phyloP scores from a whole-genome alignment of 345 rosid genomes.

The Aquilaria sinensis region DNA sequence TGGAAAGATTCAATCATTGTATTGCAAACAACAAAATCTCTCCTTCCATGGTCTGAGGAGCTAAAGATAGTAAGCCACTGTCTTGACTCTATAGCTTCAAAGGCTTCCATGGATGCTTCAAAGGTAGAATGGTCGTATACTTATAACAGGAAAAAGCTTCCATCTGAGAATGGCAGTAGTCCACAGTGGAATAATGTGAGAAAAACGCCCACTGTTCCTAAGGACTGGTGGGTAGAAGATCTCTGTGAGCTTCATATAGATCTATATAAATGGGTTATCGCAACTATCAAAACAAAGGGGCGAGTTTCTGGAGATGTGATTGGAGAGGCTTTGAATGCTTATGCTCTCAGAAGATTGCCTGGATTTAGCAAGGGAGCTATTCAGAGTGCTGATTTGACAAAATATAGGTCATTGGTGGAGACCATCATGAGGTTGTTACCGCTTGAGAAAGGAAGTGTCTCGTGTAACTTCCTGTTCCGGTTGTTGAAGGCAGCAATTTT shows the following conservation, averaged over 20 bases:
- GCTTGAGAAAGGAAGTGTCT: slow-evolving; percentile 37
- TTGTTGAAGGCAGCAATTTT: slow-evolving; percentile 38
- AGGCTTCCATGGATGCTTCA: slow-evolving; percentile 51
- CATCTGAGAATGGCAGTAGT: slow-evolving; percentile 36
- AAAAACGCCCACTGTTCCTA: slow-evolving; percentile 52
- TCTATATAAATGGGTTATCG: slow-evolving; percentile 46
- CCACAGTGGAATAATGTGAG: slow-evolving; percentile 43
- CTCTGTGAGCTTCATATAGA: slow-evolving; percentile 66
- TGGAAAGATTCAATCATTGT: slow-evolving; percentile 78
- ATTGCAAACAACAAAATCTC: slow-evolving; percentile 46
- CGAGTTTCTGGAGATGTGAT: slow-evolving; percentile 41
- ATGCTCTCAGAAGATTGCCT: slow-evolving; percentile 45
- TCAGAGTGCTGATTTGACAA: slow-evolving; percentile 34
- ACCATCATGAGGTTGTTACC: slow-evolving; percentile 52
- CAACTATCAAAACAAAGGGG: slow-evolving; percentile 42
- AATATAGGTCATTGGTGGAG: slow-evolving; percentile 43
- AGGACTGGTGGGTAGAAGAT: slow-evolving; percentile 89
- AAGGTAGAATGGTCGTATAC: slow-evolving; percentile 80
- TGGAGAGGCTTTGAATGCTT: slow-evolving; percentile 62
- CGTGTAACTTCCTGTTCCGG: slow-evolving; percentile 54
- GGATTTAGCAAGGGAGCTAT: slow-evolving; percentile 49
- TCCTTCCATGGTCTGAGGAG: slow-evolving; percentile 48
- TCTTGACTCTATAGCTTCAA: slow-evolving; percentile 59
- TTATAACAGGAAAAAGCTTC: slow-evolving; percentile 63
- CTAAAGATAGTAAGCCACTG: slow-evolving; percentile 56